Evolutionary conservation across 2,329 filamentous ascomycete genomes (phyloP), one percentile per base, ranked within the genome.

Genomic region (Colletotrichum australisinense): DNA sequence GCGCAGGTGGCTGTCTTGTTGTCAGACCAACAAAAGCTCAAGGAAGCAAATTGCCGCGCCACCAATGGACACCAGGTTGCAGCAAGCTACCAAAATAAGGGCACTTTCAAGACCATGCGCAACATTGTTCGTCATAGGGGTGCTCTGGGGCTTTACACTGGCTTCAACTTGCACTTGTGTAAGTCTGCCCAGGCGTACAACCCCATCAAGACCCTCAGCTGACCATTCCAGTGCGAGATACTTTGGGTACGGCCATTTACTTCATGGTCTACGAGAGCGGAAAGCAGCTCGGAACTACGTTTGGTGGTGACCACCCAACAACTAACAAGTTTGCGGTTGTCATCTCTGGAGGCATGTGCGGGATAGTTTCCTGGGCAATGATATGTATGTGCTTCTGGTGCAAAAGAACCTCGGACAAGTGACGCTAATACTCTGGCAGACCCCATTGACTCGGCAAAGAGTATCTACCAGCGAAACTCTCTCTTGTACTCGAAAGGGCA

Each of bases 191-290:
- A 63, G 58, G 72, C 58, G 72, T 72, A 72, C 63, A 72, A 68
- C 63, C 68, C 63, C 69, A 56, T 60, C 19, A 49, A 53, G 52
- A 58, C 68, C 57, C 63, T 56, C 30, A 68, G 46, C 55, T 68
- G 32, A 66, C 22, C 30, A 24, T n/a, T 57, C 32, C 69, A 94
- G 93, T 95, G 78, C 90, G 94, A 74, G 94, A 97, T 82, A 95
- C 94, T 1, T 86, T 97, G 73, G 94, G 94, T 67, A 97, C 94
- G 1, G 90, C 91, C 35, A 94, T 96, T 71, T 97, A 97, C 82
- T 97, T 97, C 80, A 94, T 94, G 84, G 95, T 94, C 35, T 97
- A 97, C 81, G 94, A 97, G 83, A 95, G 93, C 80, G 91, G 91
- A 77, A 97, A 97, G 80, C 94, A 97, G 81, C 84, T 96, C 28